Conservation (phyloP, 768 basidiomycete genomes). For the Suillus sp. region DNA sequence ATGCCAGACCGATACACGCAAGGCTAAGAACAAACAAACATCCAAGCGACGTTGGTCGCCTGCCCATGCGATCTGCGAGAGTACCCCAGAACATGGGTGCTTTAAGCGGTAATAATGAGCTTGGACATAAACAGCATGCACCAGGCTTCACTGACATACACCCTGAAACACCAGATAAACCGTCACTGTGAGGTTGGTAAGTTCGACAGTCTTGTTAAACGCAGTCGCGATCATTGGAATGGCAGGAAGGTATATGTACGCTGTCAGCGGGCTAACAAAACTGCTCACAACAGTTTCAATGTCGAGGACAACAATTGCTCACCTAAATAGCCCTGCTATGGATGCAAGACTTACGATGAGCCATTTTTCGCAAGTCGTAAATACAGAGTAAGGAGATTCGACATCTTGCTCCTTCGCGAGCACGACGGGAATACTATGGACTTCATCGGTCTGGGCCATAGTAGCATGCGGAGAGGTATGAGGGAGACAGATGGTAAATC, state of each 20-base stretch:
- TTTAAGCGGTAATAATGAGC: constrained; percentile 18
- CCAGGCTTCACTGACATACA: constrained; percentile 18
- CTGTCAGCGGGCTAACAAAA: constrained; percentile 55
- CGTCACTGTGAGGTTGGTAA: constrained; percentile 77
- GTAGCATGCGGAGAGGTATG: not conserved
- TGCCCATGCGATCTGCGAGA: constrained; percentile 60
- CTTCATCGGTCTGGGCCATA: constrained; percentile 1
- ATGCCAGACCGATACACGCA: constrained; percentile 60
- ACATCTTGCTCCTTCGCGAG: not conserved
- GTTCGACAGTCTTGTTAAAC: constrained; percentile 62
- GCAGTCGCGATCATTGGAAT: constrained; percentile 61
- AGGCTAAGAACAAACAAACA: constrained; percentile 62
- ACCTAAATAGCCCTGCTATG: constrained; percentile 65
- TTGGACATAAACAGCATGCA: not conserved
- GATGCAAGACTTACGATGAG: constrained; percentile 57
- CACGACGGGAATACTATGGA: not conserved
- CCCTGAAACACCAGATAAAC: constrained; percentile 50
- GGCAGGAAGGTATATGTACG: constrained; percentile 76
- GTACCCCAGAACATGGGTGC: constrained; percentile 60
- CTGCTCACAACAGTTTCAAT: not conserved
- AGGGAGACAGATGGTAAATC: not conserved
- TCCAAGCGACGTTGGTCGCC: constrained; percentile 57
- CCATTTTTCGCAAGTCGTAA: constrained; percentile 60
- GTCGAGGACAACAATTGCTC: not conserved
- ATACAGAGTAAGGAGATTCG: constrained; percentile 43